Evolutionary conservation across 257 asterid species (phyloP).

Genomic region (Nicotiana tomentosiformis): DNA sequence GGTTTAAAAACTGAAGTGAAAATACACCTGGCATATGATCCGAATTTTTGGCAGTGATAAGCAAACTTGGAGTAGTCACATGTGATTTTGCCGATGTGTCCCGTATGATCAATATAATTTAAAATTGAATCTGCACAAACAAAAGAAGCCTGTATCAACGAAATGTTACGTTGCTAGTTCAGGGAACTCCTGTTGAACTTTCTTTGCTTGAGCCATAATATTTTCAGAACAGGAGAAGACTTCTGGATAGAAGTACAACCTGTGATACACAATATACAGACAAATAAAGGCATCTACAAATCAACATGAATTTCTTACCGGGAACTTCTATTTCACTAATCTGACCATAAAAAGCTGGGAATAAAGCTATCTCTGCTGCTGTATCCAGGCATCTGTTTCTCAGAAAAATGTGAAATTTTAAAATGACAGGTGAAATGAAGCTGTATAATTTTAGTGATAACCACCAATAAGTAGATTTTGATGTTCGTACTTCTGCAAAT

Average conservation of each 20-base stretch:
- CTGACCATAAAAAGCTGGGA: constrained; percentile 58
- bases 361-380: constrained; percentile 69
- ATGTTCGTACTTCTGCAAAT: constrained; percentile 63
- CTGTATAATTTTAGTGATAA: background rate
- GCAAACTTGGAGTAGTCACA: constrained; percentile 46
- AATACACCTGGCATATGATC: constrained; percentile 63
- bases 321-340: constrained; percentile 67
- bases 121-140: constrained; percentile 54
- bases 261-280: background rate
- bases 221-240: background rate
- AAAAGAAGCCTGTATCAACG: constrained; percentile 5
- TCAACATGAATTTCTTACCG: constrained; percentile 30
- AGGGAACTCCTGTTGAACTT: background rate
- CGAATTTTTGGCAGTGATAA: constrained; percentile 75
- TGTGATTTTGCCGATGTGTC: constrained; percentile 19
- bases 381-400: constrained; percentile 75
- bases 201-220: background rate
- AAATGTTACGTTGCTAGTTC: constrained; percentile 7
- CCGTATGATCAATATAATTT: constrained; percentile 41
- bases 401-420: constrained; percentile 18
- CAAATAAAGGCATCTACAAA: constrained; percentile 9
- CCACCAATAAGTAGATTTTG: constrained; percentile 8
- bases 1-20: background rate
- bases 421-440: constrained; percentile 8
- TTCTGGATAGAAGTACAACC: background rate